Evolutionary conservation across 2,329 filamentous ascomycete genomes (phyloP), one percentile per base, ranked within the genome.

Genomic region (Beauveria sp.): DNA sequence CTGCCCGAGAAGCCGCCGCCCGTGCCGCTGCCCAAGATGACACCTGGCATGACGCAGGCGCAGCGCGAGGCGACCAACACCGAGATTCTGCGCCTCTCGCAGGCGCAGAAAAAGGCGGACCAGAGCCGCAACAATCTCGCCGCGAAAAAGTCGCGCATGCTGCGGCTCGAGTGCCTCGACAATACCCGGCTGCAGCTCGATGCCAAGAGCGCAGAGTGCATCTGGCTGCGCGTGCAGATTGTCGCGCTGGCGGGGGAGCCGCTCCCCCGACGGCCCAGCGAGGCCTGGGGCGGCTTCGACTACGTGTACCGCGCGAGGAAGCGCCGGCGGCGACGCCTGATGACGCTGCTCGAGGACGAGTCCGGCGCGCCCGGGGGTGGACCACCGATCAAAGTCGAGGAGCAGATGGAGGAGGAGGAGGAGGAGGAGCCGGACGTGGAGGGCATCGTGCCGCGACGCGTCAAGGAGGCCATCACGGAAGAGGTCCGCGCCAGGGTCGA

Each of bases 121-220:
- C 67, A 71, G 2, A 62, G 68, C 48, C 67, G 75, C 5, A 77
- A 77, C 67, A 77, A 76, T 63, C 62, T 66, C 42, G 72, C 76
- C 0, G 76, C 76, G 26, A 74, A 73, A 64, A 72, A 74, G 59
- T 73, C 70, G 12, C 69, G 76, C 0, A 63, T 69, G 22, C 65
- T 68, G 22, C 68, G 74, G 0, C 60, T 71, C 28, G 74, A 75
- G 55, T 62, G 66, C 0, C 65, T 72, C 1, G 52, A 60, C 0
- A 63, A 67, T 12, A 66, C 66, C 8, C 66, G 66, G 2, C 20
- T 34, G 3, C 63, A 74, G 24, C 62, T 69, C 18, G 66, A 69
- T 45, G 65, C 67, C 2, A 63, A 66, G 42, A 61, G 66, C 6
- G 64, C 69, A 6, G 69, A 73, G 64, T 62, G 66, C 16, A 60